phyloP scores from a whole-genome alignment of 345 rosid species.

The Brassica incana region DNA sequence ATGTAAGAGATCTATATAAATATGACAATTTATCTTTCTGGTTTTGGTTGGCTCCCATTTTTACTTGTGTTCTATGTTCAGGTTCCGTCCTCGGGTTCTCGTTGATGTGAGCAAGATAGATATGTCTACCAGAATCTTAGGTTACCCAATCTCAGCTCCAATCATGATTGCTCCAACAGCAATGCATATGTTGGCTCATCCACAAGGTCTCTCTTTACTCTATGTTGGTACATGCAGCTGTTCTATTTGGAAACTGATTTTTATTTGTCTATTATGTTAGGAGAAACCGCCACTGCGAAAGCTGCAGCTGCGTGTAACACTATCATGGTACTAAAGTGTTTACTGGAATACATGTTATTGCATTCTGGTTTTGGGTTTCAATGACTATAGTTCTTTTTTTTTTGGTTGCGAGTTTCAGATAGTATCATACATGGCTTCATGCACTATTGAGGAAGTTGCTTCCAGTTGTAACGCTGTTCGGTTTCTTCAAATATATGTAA shows the following conservation, averaged over 20 bases:
- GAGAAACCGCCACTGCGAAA: slow-evolving; percentile 80
- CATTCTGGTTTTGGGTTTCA: neutral
- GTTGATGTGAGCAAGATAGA: slow-evolving; percentile 64
- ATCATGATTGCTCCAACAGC: slow-evolving; percentile 78
- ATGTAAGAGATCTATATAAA: slow-evolving; percentile 34
- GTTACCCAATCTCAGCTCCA: slow-evolving; percentile 62
- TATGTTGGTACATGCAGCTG: slow-evolving; percentile 1
- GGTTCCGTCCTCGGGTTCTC: slow-evolving; percentile 77
- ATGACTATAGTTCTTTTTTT: neutral
- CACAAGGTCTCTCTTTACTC: slow-evolving; percentile 49
- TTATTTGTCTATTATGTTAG: slow-evolving; percentile 41
- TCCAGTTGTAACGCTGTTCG: slow-evolving; percentile 76
- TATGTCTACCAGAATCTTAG: slow-evolving; percentile 55
- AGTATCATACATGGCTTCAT: slow-evolving; percentile 57
- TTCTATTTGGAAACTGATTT: neutral
- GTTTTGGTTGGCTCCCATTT: neutral
- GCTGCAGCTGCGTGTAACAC: slow-evolving; percentile 81
- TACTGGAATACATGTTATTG: neutral
- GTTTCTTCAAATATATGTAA: slow-evolving; percentile 78
- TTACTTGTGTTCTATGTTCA: slow-evolving; percentile 30
- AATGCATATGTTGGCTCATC: slow-evolving; percentile 68
- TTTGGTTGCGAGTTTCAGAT: slow-evolving; percentile 43
- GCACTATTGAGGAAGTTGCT: slow-evolving; percentile 85
- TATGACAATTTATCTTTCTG: neutral
- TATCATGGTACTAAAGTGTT: slow-evolving; percentile 59